A percentile compares a stretch with the other conserved stretches of the same genome.
These are phyloP conservation scores for Claviceps maximensis DNA, from an alignment of 2,329 filamentous ascomycete genomes.

Conservation along the genomic window DNA sequence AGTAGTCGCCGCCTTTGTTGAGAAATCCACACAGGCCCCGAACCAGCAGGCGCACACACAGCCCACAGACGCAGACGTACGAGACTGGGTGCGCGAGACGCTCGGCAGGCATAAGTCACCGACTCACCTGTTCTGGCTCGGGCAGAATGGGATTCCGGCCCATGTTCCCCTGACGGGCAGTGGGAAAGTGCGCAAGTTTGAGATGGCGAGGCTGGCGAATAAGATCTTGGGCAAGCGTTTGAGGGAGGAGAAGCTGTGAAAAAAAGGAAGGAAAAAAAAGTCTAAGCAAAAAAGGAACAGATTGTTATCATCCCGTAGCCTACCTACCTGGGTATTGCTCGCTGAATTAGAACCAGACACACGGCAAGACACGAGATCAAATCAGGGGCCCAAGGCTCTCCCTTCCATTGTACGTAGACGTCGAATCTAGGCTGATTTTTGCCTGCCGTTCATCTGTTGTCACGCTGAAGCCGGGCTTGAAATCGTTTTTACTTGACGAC, in stretches of 20 bases:
- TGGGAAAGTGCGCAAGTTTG: slow-evolving; percentile 57
- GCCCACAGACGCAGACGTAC: slow-evolving; percentile 35
- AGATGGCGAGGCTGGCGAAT: slow-evolving; percentile 43
- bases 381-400: too few species aligned
- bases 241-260: slow-evolving; percentile 31
- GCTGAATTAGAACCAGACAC: too few species aligned
- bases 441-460: too few species aligned
- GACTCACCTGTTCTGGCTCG: slow-evolving; percentile 63
- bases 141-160: slow-evolving; percentile 41
- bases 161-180: slow-evolving; percentile 55
- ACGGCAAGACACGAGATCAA: too few species aligned
- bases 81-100: slow-evolving; percentile 46
- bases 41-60: background rate
- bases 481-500: slow-evolving; percentile 64
- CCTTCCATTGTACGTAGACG: too few species aligned
- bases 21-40: slow-evolving; percentile 13
- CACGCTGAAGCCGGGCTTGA: slow-evolving; percentile 58
- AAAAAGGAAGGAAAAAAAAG: background rate
- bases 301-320: too few species aligned
- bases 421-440: too few species aligned
- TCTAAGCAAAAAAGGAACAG: too few species aligned
- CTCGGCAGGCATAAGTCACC: slow-evolving; percentile 59
- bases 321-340: too few species aligned
- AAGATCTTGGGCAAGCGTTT: slow-evolving; percentile 37
- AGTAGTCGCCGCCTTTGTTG: slow-evolving; percentile 54